Percentiles rank a stretch among this genome's conserved stretches.
These are phyloP conservation scores for Trichoderma koningii DNA, from an alignment of 2,329 filamentous ascomycete genomes.

Conservation along the genomic window DNA sequence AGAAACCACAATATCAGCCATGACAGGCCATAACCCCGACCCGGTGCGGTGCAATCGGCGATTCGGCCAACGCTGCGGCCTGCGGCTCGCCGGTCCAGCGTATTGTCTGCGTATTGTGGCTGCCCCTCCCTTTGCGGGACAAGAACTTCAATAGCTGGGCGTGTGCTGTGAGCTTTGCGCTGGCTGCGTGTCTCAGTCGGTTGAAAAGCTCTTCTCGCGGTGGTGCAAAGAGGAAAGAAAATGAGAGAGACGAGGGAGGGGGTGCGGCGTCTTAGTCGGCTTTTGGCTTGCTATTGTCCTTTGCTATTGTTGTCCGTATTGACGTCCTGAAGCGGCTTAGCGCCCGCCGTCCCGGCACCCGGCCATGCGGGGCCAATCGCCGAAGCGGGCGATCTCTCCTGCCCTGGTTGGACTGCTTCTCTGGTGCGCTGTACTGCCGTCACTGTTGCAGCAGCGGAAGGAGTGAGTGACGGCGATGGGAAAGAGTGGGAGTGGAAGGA, in stretches of 20 bases:
- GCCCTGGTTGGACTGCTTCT: not conserved
- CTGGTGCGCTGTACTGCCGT: not conserved
- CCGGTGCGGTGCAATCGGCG: not conserved
- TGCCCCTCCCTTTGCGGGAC: not conserved
- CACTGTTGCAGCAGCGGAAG: not conserved
- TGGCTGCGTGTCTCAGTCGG: not conserved
- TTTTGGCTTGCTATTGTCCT: slow-evolving; percentile 38
- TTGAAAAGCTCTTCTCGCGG: not conserved
- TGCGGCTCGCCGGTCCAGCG: slow-evolving; percentile 9
- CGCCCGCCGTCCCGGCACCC: slow-evolving; percentile 33
- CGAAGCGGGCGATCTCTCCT: slow-evolving; percentile 17
- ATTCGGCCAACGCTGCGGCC: slow-evolving; percentile 15
- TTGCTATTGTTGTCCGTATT: slow-evolving; percentile 42
- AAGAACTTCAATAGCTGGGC: not conserved
- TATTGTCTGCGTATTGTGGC: slow-evolving; percentile 26
- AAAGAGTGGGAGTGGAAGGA: not conserved
- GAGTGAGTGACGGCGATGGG: not conserved
- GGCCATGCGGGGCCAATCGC: slow-evolving; percentile 24
- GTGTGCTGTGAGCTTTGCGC: not conserved
- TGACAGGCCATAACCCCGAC: too few relatives aligned
- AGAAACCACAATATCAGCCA: too few relatives aligned
- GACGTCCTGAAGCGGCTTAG: slow-evolving; percentile 35
- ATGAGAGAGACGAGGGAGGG: not conserved
- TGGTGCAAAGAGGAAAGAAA: slow-evolving; percentile 3
- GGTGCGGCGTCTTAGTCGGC: slow-evolving; percentile 13